Conservation (phyloP, 208 protist species). For the Hexamita inflata region DNA sequence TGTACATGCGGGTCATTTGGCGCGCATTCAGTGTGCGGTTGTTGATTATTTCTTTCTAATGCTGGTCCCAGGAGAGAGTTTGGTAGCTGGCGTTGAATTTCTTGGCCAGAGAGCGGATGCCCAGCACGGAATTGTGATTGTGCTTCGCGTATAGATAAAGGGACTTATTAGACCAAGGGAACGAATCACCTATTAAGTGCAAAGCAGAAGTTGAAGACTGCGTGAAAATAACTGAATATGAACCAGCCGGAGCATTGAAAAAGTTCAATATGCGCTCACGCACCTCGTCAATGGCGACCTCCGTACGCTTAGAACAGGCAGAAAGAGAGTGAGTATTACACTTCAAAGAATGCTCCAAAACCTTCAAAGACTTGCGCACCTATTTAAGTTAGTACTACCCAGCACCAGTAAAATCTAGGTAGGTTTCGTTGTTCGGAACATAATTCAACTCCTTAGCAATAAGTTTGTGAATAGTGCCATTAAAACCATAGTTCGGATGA, state of each 20-base stretch:
- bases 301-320: background rate
- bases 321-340: constrained; percentile 46
- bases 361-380: constrained; percentile 28
- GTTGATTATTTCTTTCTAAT: background rate
- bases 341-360: constrained; percentile 37
- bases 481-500: constrained; percentile 5
- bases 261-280: constrained; percentile 44
- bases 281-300: constrained; percentile 35
- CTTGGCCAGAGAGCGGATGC: constrained; percentile 53
- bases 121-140: constrained; percentile 61
- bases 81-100: constrained; percentile 31
- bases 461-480: background rate
- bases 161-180: constrained; percentile 46
- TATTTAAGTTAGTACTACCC: constrained; percentile 43
- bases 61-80: constrained; percentile 25
- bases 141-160: constrained; percentile 44
- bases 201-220: constrained; percentile 49
- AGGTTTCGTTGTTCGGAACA: constrained; percentile 33
- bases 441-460: background rate
- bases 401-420: constrained; percentile 54
- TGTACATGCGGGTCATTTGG: background rate
- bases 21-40: background rate
- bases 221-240: constrained; percentile 64
- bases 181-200: constrained; percentile 54
- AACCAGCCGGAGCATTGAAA: constrained; percentile 49